Evolutionary conservation across 2,329 filamentous ascomycete genomes (phyloP), one percentile per base, ranked within the genome.

Genomic region (Hymenoscyphus albidus): DNA sequence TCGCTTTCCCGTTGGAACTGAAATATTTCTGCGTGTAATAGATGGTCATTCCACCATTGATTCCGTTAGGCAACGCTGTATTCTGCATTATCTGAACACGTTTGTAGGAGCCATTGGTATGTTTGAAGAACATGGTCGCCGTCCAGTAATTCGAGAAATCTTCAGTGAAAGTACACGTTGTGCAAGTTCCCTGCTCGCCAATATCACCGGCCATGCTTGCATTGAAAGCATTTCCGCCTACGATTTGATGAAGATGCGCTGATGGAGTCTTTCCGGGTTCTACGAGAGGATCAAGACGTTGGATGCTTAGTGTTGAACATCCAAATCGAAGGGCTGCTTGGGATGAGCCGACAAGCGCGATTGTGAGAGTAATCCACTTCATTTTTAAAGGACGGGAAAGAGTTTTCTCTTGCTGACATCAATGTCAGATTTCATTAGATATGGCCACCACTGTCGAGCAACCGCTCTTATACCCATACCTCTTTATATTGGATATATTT

Each of bases 171-270:
- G 70, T 67, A 65, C 74, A 75, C 1, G 71, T 72, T 14, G 74
- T 75, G 68, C 74, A 75, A 0, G 68, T 63, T 3, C 74, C 48
- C 58, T 73, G 71, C 62, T 74, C 69, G 51, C 71, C 70, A 12
- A 56, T 57, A 35, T 64, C 62, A 2, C 60, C 58, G 1, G 69
- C 70, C 78, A 79, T 79, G 35, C 75, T 75, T 2, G 74, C 66
- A 64, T 78, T 78, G 74, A 79, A 78, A 1, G 77, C 75, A 68
- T 79, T 77, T 55, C 65, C 65, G 6, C 65, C 65, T 16, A 65
- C 61, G 22, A 67, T 67, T 58, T 67, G 65, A 38, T 67, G 65
- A 44, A 67, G 54, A 54, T 67, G 65, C 31, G 61, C 61, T 2
- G 65, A 67, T 27, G 65, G 65, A 16, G 59, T 44, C 16, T 48